These are phyloP conservation scores for Eucalyptus rudis DNA, from an alignment of 345 rosid species.

Conservation along the genomic window DNA sequence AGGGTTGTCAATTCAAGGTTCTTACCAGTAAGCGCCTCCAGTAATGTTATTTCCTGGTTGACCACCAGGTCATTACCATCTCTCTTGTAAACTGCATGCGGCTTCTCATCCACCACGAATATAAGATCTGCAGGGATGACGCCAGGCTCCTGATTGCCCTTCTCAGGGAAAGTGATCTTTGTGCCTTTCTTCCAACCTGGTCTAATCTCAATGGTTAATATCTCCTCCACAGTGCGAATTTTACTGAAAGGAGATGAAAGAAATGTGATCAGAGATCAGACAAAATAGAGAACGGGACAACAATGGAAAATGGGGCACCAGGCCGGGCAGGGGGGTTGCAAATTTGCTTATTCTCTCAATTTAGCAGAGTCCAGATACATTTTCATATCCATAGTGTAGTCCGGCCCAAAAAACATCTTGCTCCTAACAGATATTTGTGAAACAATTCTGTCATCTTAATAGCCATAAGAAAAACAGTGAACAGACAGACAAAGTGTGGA, in stretches of 20 bases:
- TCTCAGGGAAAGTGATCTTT: conserved; percentile 80
- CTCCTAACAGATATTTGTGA: neutral
- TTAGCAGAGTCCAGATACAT: neutral
- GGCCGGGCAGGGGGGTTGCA: neutral
- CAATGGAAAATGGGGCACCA: neutral
- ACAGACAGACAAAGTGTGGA: neutral
- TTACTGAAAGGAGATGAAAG: conserved; percentile 28
- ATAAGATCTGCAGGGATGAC: conserved; percentile 68
- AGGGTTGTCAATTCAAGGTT: conserved; percentile 49
- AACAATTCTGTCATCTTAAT: neutral
- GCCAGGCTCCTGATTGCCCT: conserved; percentile 81
- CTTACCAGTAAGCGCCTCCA: conserved; percentile 86
- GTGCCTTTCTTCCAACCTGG: conserved; percentile 99
- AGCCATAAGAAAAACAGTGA: neutral
- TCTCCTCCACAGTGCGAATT: conserved; percentile 49
- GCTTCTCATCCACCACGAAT: conserved; percentile 79
- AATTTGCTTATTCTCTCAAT: neutral
- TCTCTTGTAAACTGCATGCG: conserved; percentile 66
- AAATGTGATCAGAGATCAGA: neutral
- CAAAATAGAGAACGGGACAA: neutral
- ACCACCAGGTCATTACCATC: conserved; percentile 75
- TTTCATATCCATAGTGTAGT: neutral
- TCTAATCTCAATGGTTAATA: conserved; percentile 72
- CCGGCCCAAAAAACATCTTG: neutral
- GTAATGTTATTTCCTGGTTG: conserved; percentile 61